These are phyloP conservation scores for Megacollybia platyphylla DNA, from an alignment of 1,284 basidiomycete genomes.

Conservation along the genomic window DNA sequence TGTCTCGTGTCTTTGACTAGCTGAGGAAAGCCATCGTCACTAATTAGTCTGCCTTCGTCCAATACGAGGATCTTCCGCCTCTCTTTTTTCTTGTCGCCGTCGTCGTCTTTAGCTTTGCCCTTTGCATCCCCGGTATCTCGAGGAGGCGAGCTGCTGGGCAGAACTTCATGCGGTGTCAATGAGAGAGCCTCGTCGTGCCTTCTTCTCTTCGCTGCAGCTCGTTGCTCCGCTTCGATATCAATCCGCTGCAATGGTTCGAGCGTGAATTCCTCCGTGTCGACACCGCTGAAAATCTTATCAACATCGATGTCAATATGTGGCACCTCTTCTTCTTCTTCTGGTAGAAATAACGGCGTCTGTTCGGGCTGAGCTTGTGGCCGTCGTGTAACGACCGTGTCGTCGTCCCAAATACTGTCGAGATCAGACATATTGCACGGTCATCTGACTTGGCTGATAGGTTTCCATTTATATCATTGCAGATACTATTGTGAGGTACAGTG, in stretches of 20 bases:
- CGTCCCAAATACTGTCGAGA: conserved; percentile 34
- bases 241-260: conserved; percentile 29
- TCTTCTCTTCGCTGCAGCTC: conserved; percentile 34
- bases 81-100: conserved; percentile 25
- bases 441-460: conserved; percentile 14
- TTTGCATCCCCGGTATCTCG: conserved; percentile 15
- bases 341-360: conserved; percentile 33
- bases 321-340: conserved; percentile 37
- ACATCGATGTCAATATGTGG: conserved; percentile 27
- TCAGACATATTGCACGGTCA: conserved; percentile 14
- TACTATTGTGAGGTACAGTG: no score
- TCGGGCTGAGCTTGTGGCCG: conserved; percentile 5
- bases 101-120: conserved; percentile 13
- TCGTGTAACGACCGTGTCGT: conserved; percentile 19
- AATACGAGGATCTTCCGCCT: conserved; percentile 45
- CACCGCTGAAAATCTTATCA: conserved; percentile 49
- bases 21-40: conserved; percentile 63
- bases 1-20: conserved; percentile 62
- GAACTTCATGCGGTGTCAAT: conserved; percentile 26
- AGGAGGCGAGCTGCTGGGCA: conserved; percentile 35
- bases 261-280: conserved; percentile 29
- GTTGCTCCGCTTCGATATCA: conserved; percentile 33
- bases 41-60: conserved; percentile 63
- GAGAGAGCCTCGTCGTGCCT: conserved; percentile 17
- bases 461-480: no score